phyloP scores from a whole-genome alignment of 805 yeast species.

The Yarrowia sp. region DNA sequence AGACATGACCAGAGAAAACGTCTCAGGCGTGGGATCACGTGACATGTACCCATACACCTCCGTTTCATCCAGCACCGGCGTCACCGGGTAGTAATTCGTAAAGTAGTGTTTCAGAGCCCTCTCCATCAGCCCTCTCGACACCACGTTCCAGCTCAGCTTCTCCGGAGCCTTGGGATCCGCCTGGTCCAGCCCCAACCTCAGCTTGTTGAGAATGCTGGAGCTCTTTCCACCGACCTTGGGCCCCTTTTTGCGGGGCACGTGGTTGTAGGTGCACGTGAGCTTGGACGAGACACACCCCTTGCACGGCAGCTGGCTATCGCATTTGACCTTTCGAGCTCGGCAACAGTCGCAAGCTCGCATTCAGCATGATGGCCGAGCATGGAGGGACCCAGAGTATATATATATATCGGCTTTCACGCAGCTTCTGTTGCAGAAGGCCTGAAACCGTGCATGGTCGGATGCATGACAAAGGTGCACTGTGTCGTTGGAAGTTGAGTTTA shows the following conservation, averaged over 20 bases:
- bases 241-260: constrained; percentile 21
- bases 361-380: neutral
- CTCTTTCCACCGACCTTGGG: constrained; percentile 24
- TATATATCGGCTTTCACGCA: neutral
- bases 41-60: neutral
- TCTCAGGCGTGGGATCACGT: neutral
- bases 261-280: constrained; percentile 21
- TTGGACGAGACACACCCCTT: constrained; percentile 18
- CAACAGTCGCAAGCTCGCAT: constrained; percentile 26
- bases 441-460: neutral
- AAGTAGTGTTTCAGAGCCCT: constrained; percentile 5
- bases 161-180: neutral
- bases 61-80: neutral
- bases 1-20: constrained; percentile 14
- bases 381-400: neutral
- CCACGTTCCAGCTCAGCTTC: constrained; percentile 8
- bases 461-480: constrained; percentile 6
- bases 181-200: constrained; percentile 7
- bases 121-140: neutral
- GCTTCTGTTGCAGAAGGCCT: neutral
- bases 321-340: constrained; percentile 22
- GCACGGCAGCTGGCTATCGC: constrained; percentile 25
- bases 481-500: neutral
- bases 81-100: constrained; percentile 4
- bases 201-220: constrained; percentile 19